Conservation (phyloP, 2,329 filamentous ascomycete species). For the Ophiostoma tasmaniense region DNA sequence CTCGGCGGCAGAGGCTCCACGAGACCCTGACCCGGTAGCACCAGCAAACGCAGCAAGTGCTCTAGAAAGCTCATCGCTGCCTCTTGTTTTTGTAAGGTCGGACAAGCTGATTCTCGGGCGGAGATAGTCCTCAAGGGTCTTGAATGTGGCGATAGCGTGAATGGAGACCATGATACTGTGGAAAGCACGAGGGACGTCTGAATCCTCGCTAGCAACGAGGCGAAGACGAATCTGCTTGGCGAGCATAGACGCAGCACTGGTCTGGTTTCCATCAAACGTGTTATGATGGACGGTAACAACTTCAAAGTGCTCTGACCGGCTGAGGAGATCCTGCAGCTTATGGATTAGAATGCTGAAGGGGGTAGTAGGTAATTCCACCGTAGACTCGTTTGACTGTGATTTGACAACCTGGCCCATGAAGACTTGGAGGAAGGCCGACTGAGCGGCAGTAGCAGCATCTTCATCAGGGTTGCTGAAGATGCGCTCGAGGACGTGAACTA, state of each 20-base stretch:
- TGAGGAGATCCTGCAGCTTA: constrained; percentile 92
- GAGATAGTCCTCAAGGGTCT: constrained; percentile 90
- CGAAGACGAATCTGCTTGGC: constrained; percentile 90
- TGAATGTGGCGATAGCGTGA: constrained; percentile 96
- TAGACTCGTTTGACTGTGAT: constrained; percentile 55
- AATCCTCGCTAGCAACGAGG: constrained; percentile 80
- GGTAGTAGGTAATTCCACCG: constrained; percentile 62
- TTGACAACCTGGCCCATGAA: constrained; percentile 76
- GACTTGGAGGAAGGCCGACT: constrained; percentile 77
- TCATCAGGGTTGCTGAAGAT: constrained; percentile 69
- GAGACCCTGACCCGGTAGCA: constrained; percentile 55
- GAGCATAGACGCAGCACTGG: constrained; percentile 89
- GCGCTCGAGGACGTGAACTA: constrained; percentile 75
- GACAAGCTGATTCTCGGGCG: constrained; percentile 77
- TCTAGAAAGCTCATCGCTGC: constrained; percentile 50
- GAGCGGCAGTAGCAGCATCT: constrained; percentile 54
- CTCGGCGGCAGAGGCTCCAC: constrained; percentile 36
- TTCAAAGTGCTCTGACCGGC: constrained; percentile 95
- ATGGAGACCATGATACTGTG: constrained; percentile 97
- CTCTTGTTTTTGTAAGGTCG: constrained; percentile 60
- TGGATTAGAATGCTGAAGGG: constrained; percentile 85
- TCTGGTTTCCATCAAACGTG: constrained; percentile 79
- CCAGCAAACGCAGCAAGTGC: constrained; percentile 67
- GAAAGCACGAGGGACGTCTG: constrained; percentile 79
- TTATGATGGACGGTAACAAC: constrained; percentile 93